These are phyloP conservation scores for Cyclospora cayetanensis DNA, from an alignment of 169 alveolate species.

Conservation along the genomic window DNA sequence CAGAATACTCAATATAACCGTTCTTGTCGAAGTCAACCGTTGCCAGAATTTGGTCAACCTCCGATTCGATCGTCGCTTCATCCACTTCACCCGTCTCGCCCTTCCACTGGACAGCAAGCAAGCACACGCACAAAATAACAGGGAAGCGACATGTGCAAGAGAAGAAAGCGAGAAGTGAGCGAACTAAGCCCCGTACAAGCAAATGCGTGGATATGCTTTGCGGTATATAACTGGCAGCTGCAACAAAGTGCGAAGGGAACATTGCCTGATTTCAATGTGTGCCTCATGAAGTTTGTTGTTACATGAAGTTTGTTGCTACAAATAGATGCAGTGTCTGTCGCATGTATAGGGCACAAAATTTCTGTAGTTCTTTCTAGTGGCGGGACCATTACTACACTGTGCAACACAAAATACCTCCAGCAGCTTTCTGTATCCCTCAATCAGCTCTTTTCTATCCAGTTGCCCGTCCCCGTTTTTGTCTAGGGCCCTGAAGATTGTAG, in stretches of 20 bases:
- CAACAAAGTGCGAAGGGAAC: too few species aligned
- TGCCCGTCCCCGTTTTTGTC: slow-evolving; percentile 90
- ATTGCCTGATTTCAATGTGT: too few species aligned
- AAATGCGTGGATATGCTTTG: too few species aligned
- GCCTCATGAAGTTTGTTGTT: too few species aligned
- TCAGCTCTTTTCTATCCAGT: slow-evolving; percentile 86
- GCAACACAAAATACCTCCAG: slow-evolving; percentile 73
- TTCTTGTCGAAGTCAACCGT: slow-evolving; percentile 94
- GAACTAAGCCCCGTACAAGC: too few species aligned
- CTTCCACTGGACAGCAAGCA: slow-evolving; percentile 74
- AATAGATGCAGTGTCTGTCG: too few species aligned
- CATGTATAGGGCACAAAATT: too few species aligned
- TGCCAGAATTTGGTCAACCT: slow-evolving; percentile 92
- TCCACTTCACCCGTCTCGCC: slow-evolving; percentile 70
- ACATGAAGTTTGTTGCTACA: too few species aligned
- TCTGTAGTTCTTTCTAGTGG: not conserved
- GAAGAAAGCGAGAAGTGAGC: too few species aligned
- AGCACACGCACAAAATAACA: too few species aligned
- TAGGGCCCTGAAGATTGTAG: slow-evolving; percentile 86
- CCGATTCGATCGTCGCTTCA: slow-evolving; percentile 87
- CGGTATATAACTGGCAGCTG: too few species aligned
- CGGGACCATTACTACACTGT: slow-evolving; percentile 6
- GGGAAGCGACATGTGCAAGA: too few species aligned
- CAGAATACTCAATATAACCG: slow-evolving; percentile 95
- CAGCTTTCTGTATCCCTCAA: slow-evolving; percentile 83